Conservation (phyloP, 1,284 basidiomycete genomes). For the Sporisorium exsertum region DNA sequence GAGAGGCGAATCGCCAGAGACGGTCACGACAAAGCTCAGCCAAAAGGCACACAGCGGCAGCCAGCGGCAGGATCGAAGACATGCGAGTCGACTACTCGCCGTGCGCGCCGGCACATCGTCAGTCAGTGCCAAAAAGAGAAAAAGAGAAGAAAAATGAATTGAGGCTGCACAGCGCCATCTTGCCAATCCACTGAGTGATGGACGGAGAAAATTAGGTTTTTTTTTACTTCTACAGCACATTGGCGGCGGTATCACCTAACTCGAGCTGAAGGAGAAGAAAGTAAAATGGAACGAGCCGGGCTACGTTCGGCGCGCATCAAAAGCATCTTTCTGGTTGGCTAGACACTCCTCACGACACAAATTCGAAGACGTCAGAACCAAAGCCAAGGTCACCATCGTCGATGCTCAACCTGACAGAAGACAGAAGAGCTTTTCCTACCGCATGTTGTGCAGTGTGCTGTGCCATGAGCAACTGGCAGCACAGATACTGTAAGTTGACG, state of each 20-base stretch:
- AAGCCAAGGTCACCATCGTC: background rate
- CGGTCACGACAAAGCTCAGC: background rate
- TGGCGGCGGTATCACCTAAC: too few species aligned
- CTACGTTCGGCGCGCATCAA: background rate
- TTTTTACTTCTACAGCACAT: background rate
- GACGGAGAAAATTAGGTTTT: background rate
- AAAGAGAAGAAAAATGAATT: background rate
- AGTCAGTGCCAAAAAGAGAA: background rate
- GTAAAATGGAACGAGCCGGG: background rate
- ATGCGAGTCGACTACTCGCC: background rate
- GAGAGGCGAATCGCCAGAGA: background rate
- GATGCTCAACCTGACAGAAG: background rate
- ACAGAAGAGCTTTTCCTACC: background rate
- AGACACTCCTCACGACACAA: background rate
- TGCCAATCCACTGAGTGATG: constrained; percentile 1
- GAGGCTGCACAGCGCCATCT: background rate
- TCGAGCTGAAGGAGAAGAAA: background rate
- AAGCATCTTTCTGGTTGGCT: constrained; percentile 9
- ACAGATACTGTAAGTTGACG: background rate
- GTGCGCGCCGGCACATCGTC: background rate
- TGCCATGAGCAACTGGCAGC: background rate
- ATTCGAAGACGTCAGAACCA: constrained; percentile 9
- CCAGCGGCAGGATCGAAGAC: constrained; percentile 1
- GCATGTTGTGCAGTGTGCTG: too few species aligned
- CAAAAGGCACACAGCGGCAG: constrained; percentile 1